Evolutionary conservation across 2,329 filamentous ascomycete genomes (phyloP).

Genomic region (Fusarium mexicanum): DNA sequence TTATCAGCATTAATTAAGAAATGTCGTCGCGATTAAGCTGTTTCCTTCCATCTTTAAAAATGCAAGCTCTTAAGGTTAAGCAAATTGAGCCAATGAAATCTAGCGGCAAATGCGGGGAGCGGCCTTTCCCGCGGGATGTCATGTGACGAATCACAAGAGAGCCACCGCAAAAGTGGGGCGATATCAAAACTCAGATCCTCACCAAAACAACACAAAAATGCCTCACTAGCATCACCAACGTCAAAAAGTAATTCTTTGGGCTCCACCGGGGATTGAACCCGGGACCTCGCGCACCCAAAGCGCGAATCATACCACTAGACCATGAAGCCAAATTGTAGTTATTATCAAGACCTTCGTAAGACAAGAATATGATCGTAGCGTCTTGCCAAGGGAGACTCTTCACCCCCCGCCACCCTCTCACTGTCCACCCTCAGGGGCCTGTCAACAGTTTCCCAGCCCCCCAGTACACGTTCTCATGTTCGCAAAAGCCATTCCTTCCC

Average conservation of each 20-base stretch:
- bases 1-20: accelerated
- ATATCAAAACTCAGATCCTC: background rate
- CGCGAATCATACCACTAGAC: slow-evolving; percentile 32
- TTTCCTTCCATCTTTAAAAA: background rate
- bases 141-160: accelerated
- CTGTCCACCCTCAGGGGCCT: background rate
- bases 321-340: slow-evolving; percentile 4
- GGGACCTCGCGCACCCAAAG: slow-evolving; percentile 53
- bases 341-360: accelerated
- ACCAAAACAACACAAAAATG: background rate
- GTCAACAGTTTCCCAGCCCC: background rate
- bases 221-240: background rate
- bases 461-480: background rate
- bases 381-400: accelerated
- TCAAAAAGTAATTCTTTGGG: background rate
- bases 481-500: background rate
- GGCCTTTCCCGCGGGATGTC: background rate
- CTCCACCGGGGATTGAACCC: slow-evolving; percentile 55
- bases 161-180: background rate
- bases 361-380: accelerated
- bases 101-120: accelerated
- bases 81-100: accelerated
- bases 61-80: background rate
- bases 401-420: accelerated
- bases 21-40: background rate